A percentile compares a stretch with the other conserved stretches of the same genome.
These are phyloP conservation scores for Ramalina intermedia DNA, from an alignment of 495 filamentous ascomycete genomes.

Conservation along the genomic window DNA sequence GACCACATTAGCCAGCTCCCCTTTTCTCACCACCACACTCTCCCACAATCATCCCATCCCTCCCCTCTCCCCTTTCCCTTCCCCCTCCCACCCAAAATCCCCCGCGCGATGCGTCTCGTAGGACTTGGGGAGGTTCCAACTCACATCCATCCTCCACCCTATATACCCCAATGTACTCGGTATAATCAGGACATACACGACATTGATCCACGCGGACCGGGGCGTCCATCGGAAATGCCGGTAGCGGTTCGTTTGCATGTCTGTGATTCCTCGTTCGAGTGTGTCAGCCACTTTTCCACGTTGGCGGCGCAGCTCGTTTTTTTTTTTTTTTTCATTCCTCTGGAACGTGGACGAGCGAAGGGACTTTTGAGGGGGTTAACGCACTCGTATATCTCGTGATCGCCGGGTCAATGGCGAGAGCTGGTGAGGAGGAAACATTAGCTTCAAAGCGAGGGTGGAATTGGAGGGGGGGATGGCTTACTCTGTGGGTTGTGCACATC, in stretches of 20 bases:
- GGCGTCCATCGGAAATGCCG: conserved; percentile 91
- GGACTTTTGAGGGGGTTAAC: conserved; percentile 18
- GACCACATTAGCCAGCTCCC: neutral
- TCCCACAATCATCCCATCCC: conserved; percentile 8
- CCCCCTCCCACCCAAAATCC: neutral
- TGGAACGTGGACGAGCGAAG: neutral
- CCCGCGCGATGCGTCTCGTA: neutral
- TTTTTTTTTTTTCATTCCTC: too few relatives aligned
- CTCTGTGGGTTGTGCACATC: too few relatives aligned
- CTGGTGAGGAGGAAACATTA: conserved; percentile 14
- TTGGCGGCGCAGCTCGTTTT: neutral
- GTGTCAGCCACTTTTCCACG: neutral
- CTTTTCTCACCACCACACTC: neutral
- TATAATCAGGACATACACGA: conserved; percentile 57
- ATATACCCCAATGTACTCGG: conserved; percentile 54
- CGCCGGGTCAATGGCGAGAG: conserved; percentile 60
- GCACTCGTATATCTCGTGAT: conserved; percentile 62
- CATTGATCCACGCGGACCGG: conserved; percentile 61
- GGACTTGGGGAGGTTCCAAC: conserved; percentile 17
- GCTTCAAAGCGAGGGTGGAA: neutral
- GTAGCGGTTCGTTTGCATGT: conserved; percentile 72
- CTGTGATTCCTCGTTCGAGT: conserved; percentile 28
- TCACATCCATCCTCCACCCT: conserved; percentile 69
- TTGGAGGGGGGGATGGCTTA: too few relatives aligned
- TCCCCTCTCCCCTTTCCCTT: neutral